Evolutionary conservation across 1,284 basidiomycete genomes (phyloP).

Genomic region (Boletus semigastroideus): DNA sequence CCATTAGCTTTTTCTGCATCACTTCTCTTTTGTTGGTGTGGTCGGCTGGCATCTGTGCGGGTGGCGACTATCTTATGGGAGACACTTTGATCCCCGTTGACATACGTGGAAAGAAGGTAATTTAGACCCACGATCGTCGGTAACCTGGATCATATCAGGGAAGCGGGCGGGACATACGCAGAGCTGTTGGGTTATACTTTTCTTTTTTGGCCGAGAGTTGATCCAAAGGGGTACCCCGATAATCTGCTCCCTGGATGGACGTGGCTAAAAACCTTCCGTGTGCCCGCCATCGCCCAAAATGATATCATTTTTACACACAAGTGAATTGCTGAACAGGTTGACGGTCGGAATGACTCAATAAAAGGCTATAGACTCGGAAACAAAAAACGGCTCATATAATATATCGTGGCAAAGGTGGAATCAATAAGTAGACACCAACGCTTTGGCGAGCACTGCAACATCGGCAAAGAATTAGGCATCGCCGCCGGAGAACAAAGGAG

Average conservation of each 20-base stretch:
- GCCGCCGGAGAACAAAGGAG: neutral
- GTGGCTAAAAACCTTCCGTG: neutral
- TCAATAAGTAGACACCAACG: slow-evolving; percentile 11
- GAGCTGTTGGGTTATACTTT: neutral
- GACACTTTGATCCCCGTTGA: slow-evolving; percentile 24
- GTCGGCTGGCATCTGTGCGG: slow-evolving; percentile 72
- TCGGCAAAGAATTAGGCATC: neutral
- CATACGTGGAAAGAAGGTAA: slow-evolving; percentile 21
- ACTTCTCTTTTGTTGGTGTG: slow-evolving; percentile 78
- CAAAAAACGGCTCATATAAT: neutral
- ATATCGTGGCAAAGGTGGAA: neutral
- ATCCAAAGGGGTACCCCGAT: neutral
- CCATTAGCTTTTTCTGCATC: slow-evolving; percentile 87
- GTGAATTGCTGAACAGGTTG: too few relatives aligned
- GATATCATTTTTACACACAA: too few relatives aligned
- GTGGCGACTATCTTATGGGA: slow-evolving; percentile 66
- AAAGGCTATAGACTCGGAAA: too few relatives aligned
- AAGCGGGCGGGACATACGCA: slow-evolving; percentile 4
- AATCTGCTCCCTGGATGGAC: slow-evolving; percentile 1
- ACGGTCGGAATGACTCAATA: too few relatives aligned
- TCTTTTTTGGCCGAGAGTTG: neutral
- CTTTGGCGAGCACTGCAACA: slow-evolving; percentile 23
- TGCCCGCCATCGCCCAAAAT: neutral
- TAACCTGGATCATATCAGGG: slow-evolving; percentile 2
- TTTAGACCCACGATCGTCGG: slow-evolving; percentile 30